Evolutionary conservation across 768 basidiomycete genomes (phyloP).

Genomic region (Mycena epipterygia): DNA sequence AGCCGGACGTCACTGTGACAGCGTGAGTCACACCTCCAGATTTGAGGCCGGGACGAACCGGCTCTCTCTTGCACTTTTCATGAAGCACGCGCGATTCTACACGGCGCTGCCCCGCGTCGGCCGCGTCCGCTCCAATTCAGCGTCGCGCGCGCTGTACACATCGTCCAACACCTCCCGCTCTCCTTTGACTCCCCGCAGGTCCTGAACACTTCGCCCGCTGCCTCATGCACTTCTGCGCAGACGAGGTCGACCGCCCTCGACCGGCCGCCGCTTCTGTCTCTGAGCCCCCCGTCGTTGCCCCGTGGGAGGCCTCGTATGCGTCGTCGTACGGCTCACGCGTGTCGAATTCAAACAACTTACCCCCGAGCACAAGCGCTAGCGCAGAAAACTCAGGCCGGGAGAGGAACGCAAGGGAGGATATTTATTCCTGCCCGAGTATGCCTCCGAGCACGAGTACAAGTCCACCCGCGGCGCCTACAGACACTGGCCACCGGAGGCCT

Average conservation of each 20-base stretch:
- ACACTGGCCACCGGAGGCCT: no score
- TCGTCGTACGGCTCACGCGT: no score
- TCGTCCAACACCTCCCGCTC: neutral
- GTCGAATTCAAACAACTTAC: no score
- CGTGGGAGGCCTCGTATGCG: no score
- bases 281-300: neutral
- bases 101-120: conserved; percentile 54
- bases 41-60: neutral
- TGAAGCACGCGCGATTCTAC: conserved; percentile 58
- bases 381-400: no score
- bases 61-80: neutral
- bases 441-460: no score
- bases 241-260: conserved; percentile 59
- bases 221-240: conserved; percentile 89
- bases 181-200: conserved; percentile 36
- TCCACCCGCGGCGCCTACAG: no score
- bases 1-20: no score
- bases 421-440: no score
- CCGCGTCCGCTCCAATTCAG: conserved; percentile 59
- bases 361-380: no score
- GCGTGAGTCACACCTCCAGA: no score
- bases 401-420: no score
- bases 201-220: conserved; percentile 72
- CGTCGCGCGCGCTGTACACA: conserved; percentile 60
- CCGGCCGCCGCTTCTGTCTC: neutral